Evolutionary conservation across 2,329 filamentous ascomycete species (phyloP), one percentile per base, ranked within the genome.

Genomic region (Tolypocladium inflatum): DNA sequence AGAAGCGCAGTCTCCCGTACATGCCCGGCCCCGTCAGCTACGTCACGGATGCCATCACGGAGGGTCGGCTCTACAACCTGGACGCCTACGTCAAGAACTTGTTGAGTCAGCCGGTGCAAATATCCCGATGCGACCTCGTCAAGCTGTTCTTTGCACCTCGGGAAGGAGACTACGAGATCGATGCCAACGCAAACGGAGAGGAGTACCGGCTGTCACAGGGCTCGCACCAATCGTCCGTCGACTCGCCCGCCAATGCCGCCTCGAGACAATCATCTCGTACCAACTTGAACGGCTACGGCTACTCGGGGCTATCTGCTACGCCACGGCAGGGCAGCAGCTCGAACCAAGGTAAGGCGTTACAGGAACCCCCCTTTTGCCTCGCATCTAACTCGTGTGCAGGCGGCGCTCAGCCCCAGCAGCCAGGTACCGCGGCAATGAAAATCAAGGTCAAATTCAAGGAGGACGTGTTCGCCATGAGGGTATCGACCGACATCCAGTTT

Each of bases 1-100:
- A 91, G 68, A 87, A 88, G 68, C 87, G 94, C 58, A 91, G 88
- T 10, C 75, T 99, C 15, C 94, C 94, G 2, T 97, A 96, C 72
- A 99, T 99, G 94, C 94, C 94, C 11, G 94, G 94, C 7, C 94
- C 94, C 3, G 93, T 99, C 61, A 96, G 92, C 63, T 96, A 96
- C 73, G 93, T 97, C 58, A 99, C 93, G n/a, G 93, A 97, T 69
- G 90, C 90, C 41, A 97, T 99, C 66, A 96, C 92, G 21, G 92
- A 97, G 68, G 92, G 91, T 35, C 86, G 94, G 64, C 85, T 94
- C 59, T 90, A 94, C 70, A 97, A 96, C 69, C 78, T 99, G 43
- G 92, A 99, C 68, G 90, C 93, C 55, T 99, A 99, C 67, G 91
- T 99, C 65, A 95, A 95, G 75, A 93, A 94, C 66, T 80, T 99